Percentiles rank a stretch among this genome's conserved stretches.
Evolutionary conservation across 176 grass and related monocot species (phyloP).

Genomic region (Themeda triandra): DNA sequence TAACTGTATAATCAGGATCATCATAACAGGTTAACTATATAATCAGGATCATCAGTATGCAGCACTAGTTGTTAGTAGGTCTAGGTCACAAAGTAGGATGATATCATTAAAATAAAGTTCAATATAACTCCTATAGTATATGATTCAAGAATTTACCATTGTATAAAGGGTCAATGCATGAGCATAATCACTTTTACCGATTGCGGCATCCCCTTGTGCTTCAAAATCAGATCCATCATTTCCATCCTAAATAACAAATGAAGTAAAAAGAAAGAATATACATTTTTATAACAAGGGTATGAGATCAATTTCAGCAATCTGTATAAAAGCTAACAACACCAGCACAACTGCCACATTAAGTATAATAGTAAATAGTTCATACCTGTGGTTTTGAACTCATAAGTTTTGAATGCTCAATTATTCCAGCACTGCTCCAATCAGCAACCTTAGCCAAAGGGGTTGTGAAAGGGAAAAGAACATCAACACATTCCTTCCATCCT

Average conservation of each 20-base stretch:
- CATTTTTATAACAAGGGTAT: not conserved
- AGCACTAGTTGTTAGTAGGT: not conserved
- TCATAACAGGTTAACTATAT: not conserved
- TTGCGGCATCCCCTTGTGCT: constrained; percentile 7
- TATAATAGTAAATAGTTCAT: not conserved
- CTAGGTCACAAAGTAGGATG: not conserved
- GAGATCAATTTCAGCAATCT: not conserved
- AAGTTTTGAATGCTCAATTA: not conserved
- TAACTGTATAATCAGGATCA: no score
- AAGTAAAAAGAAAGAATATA: not conserved
- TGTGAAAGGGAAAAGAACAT: constrained; percentile 22
- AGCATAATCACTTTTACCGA: constrained; percentile 7
- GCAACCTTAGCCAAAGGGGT: not conserved
- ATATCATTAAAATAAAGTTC: not conserved
- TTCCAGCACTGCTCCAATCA: constrained; percentile 6
- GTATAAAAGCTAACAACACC: not conserved
- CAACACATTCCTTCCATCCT: constrained; percentile 16
- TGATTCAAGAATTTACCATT: constrained; percentile 5
- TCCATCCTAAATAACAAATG: constrained; percentile 21
- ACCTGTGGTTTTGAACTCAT: not conserved
- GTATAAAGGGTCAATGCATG: constrained; percentile 14
- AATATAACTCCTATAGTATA: not conserved
- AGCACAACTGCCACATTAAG: not conserved
- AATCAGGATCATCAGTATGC: not conserved
- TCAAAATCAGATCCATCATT: not conserved